Base-by-base conservation (phyloP, 2,329 filamentous ascomycete species). In the Sordariomycetes sp. region DNA sequence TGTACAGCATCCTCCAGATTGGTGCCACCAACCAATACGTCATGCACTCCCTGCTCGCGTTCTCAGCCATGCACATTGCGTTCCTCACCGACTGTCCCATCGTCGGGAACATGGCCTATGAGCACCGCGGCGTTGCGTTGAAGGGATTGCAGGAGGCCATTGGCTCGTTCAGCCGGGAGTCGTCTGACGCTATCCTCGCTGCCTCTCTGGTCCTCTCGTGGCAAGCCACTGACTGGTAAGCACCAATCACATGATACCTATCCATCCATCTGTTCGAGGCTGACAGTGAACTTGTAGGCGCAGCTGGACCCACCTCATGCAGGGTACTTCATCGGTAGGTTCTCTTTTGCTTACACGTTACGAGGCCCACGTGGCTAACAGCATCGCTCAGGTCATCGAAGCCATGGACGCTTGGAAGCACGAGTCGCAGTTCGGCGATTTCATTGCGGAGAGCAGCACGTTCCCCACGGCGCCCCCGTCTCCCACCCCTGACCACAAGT, bases 181-280 rank as follows among this genome's bases (percentile, higher is more conserved):
- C 91, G 61, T 93, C 90, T 1, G 93, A 99, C 72, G 91, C 92
- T 51, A 87, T 97, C 61, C 80, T 99, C 58, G 93, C 92, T 28
- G 90, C 92, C 35, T 97, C 93, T 28, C 84, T 97, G 52, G 82
- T 97, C 54, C 80, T 99, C 55, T 95, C 92, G 43, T 97, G 94
- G 92, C 93, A 97, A 75, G 89, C 90, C 59, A 94, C 87, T 60
- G 93, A 97, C 76, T 97, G 92, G 93, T 95, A 80, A 78, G 86
- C n/a, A 59, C 28, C 24, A 43, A 22, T 55, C 35, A 55, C 8
- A 8, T n/a, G n/a, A n/a, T 10, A 14, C 14, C 52, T 6, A 54
- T 37, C 8, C 46, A 37, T 14, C 11, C 16, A 35, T 34, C 25
- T n/a, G 25, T 59, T 59, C 60, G 58, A 58, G 67, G 78, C 63